A percentile compares a stretch with the other conserved stretches of the same genome.
phyloP scores from a whole-genome alignment of 352 stramenopile species.

The Peronospora belbahrii region DNA sequence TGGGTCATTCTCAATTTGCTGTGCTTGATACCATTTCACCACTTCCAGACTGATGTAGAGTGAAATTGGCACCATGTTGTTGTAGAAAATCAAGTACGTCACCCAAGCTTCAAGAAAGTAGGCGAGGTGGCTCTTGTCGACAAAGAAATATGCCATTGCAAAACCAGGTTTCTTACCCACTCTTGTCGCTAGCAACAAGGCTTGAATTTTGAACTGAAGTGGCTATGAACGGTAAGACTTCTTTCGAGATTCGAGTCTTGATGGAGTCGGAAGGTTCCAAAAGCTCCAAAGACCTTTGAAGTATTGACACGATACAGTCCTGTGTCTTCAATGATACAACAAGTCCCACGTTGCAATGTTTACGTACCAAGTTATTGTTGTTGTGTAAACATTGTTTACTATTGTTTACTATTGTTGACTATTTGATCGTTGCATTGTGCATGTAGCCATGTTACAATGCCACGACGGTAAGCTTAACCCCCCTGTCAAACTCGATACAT shows the following conservation, averaged over 20 bases:
- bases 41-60: conserved; percentile 97
- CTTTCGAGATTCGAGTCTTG: too few species aligned
- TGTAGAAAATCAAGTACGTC: conserved; percentile 83
- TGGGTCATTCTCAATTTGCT: conserved; percentile 86
- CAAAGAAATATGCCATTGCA: conserved; percentile 22
- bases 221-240: too few species aligned
- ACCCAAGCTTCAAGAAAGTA: conserved; percentile 60
- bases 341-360: too few species aligned
- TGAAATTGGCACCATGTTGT: conserved; percentile 93
- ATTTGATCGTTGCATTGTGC: background rate
- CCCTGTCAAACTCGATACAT: conserved; percentile 1
- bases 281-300: too few species aligned
- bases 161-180: conserved; percentile 21
- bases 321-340: too few species aligned
- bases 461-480: background rate
- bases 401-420: too few species aligned
- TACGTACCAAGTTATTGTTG: too few species aligned
- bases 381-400: too few species aligned
- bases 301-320: too few species aligned
- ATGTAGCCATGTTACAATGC: conserved; percentile 4
- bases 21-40: conserved; percentile 92
- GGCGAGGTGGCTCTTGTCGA: conserved; percentile 24
- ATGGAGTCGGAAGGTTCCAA: too few species aligned
- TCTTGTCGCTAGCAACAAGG: conserved; percentile 34
- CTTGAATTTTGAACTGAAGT: conserved; percentile 61